Conservation (phyloP, 2,329 filamentous ascomycete genomes). For the Pseudodiploospora longispora region DNA sequence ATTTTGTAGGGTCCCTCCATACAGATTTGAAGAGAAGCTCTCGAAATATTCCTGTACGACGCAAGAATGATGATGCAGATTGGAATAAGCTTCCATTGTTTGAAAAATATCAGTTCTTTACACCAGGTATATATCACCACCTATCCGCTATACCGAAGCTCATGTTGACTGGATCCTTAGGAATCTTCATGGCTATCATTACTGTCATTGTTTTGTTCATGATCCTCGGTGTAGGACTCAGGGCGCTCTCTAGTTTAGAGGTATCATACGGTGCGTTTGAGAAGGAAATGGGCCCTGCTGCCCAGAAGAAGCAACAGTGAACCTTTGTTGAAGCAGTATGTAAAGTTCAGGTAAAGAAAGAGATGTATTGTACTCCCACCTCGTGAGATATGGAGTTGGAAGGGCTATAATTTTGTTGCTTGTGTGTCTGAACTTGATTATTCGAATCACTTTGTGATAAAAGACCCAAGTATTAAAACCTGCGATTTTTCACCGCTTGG, state of each 20-base stretch:
- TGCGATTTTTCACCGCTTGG: too few relatives aligned
- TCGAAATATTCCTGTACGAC: constrained; percentile 19
- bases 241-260: constrained; percentile 69
- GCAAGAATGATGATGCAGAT: constrained; percentile 31
- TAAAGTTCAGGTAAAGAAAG: too few relatives aligned
- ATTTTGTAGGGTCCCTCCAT: constrained; percentile 55
- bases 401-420: too few relatives aligned
- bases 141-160: not conserved
- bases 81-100: constrained; percentile 55
- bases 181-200: constrained; percentile 80
- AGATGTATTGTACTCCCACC: too few relatives aligned
- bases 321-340: constrained; percentile 1
- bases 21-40: constrained; percentile 64
- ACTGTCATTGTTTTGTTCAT: constrained; percentile 62
- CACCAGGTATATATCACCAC: constrained; percentile 52
- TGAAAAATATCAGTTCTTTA: constrained; percentile 91
- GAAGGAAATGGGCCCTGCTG: constrained; percentile 86
- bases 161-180: constrained; percentile 34
- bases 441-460: too few relatives aligned
- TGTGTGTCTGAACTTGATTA: too few relatives aligned
- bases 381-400: too few relatives aligned
- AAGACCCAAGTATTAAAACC: too few relatives aligned
- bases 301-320: constrained; percentile 64
- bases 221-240: constrained; percentile 72
- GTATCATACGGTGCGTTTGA: constrained; percentile 93